phyloP scores from a whole-genome alignment of 345 rosid genomes.

The Angophora floribunda region DNA sequence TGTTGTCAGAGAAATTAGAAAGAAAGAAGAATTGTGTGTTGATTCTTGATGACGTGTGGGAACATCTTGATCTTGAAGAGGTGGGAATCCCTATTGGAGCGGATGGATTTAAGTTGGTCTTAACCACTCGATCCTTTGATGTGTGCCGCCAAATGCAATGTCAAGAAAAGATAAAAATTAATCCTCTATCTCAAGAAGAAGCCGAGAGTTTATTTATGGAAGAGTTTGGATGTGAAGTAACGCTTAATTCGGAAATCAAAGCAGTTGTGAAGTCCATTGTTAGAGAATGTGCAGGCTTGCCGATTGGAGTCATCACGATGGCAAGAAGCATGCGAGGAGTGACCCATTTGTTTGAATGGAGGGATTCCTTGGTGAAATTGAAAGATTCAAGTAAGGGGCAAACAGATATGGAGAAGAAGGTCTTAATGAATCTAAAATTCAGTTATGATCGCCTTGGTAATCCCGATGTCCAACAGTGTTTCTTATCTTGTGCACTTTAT shows the following conservation, averaged over 20 bases:
- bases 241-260: not conserved
- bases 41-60: not conserved
- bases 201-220: not conserved
- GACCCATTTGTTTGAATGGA: slow-evolving; percentile 1
- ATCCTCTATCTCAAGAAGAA: not conserved
- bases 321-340: slow-evolving; percentile 6
- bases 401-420: not conserved
- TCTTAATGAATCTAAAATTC: not conserved
- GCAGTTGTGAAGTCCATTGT: not conserved
- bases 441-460: slow-evolving; percentile 9
- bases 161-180: not conserved
- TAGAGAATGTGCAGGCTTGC: slow-evolving; percentile 4
- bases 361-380: not conserved
- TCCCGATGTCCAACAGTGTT: not conserved
- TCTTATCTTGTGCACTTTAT: slow-evolving; percentile 16
- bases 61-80: not conserved
- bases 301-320: not conserved
- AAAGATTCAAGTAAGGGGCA: not conserved
- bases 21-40: not conserved
- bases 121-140: not conserved
- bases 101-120: not conserved
- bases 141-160: not conserved
- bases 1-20: not conserved
- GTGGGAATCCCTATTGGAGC: not conserved
- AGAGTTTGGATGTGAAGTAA: not conserved